Conservation (phyloP, 176 grass and related monocot genomes). For the Oryza brachyantha region DNA sequence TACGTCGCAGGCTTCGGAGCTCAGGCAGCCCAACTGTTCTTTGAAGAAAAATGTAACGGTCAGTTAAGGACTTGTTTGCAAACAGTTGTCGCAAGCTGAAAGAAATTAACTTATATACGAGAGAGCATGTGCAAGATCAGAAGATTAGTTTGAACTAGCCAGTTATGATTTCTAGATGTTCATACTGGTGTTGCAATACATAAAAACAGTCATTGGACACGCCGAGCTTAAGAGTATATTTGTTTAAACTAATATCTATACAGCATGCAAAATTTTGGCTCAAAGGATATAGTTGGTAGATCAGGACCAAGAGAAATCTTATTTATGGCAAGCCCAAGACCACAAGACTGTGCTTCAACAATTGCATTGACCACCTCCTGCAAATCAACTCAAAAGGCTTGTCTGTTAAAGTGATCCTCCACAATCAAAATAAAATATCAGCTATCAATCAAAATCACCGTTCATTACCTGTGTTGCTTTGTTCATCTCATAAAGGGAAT, state of each 20-base stretch:
- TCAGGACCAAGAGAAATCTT: conserved; percentile 65
- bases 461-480: conserved; percentile 76
- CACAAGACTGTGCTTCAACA: conserved; percentile 73
- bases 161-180: not conserved
- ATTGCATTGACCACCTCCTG: conserved; percentile 88
- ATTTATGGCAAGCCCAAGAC: conserved; percentile 56
- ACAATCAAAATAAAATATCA: conserved; percentile 5
- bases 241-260: not conserved
- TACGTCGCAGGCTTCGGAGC: conserved; percentile 75
- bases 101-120: not conserved
- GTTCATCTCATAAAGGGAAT: conserved; percentile 93
- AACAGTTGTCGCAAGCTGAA: not conserved
- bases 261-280: conserved; percentile 6
- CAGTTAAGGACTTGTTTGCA: conserved; percentile 50
- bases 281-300: conserved; percentile 91
- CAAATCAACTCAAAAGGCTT: conserved; percentile 5
- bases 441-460: not conserved
- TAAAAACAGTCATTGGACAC: not conserved
- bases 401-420: not conserved
- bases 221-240: not conserved
- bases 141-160: not conserved
- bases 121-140: not conserved
- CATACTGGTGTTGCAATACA: not conserved
- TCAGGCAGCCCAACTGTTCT: conserved; percentile 80
- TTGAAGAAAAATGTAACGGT: conserved; percentile 65